phyloP scores from a whole-genome alignment of 768 basidiomycete genomes.

The Mrakia gelida region DNA sequence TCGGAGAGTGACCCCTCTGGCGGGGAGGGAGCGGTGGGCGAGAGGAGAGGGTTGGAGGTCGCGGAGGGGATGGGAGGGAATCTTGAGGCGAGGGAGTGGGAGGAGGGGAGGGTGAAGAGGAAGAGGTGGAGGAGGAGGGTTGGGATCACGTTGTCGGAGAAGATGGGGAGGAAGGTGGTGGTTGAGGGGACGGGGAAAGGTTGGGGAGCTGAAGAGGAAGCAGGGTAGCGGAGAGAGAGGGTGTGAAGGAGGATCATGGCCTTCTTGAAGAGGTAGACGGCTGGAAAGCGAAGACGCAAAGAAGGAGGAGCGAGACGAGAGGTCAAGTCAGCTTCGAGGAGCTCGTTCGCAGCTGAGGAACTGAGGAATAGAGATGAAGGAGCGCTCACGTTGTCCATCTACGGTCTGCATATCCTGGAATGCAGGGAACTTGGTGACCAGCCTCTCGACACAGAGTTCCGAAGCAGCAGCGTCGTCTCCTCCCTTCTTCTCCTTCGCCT shows the following conservation, averaged over 20 bases:
- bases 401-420: conserved; percentile 74
- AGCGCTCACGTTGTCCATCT: conserved; percentile 57
- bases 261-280: conserved; percentile 81
- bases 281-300: neutral
- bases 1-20: neutral
- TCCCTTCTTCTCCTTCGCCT: conserved; percentile 48
- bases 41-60: conserved; percentile 29
- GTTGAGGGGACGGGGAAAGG: conserved; percentile 52
- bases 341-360: neutral
- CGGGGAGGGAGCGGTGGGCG: conserved; percentile 49
- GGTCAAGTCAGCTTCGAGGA: neutral
- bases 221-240: conserved; percentile 58
- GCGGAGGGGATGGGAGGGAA: conserved; percentile 22
- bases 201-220: conserved; percentile 55
- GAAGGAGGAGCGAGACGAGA: neutral
- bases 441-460: conserved; percentile 63
- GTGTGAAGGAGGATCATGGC: conserved; percentile 75
- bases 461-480: conserved; percentile 45
- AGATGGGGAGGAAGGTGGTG: conserved; percentile 46
- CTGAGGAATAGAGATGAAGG: neutral
- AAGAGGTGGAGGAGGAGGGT: conserved; percentile 75
- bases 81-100: neutral
- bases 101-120: conserved; percentile 49
- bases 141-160: conserved; percentile 76
- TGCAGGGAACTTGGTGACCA: conserved; percentile 70